phyloP scores from a whole-genome alignment of 1,284 basidiomycete species.

The Neolentinus lepideus region DNA sequence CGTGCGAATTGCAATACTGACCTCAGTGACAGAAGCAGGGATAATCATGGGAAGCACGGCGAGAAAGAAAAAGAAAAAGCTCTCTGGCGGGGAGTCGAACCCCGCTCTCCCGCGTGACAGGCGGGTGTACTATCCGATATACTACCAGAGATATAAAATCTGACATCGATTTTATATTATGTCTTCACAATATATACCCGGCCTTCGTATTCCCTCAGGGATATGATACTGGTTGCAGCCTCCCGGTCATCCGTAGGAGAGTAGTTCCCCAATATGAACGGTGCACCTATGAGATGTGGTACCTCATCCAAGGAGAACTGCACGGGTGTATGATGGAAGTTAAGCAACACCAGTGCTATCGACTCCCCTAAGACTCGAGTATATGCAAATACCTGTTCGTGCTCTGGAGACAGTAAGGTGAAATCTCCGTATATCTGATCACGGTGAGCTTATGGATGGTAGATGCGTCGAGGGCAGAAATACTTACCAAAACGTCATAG shows the following conservation, averaged over 20 bases:
- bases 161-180: background rate
- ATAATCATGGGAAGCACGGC: no score
- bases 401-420: slow-evolving; percentile 31
- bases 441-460: background rate
- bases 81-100: slow-evolving; percentile 39
- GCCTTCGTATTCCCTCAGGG: slow-evolving; percentile 27
- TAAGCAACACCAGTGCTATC: slow-evolving; percentile 41
- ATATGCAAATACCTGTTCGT: slow-evolving; percentile 52
- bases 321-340: slow-evolving; percentile 35
- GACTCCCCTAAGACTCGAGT: slow-evolving; percentile 31
- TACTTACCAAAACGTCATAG: slow-evolving; percentile 44
- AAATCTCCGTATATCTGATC: slow-evolving; percentile 53
- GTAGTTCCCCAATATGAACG: slow-evolving; percentile 25
- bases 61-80: slow-evolving; percentile 4
- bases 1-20: no score
- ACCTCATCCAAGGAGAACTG: slow-evolving; percentile 13
- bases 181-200: slow-evolving; percentile 20
- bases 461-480: background rate
- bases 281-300: slow-evolving; percentile 6
- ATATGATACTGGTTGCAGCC: slow-evolving; percentile 8
- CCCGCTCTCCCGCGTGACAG: slow-evolving; percentile 31
- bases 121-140: slow-evolving; percentile 16
- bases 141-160: slow-evolving; percentile 11
- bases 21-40: no score
- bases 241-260: background rate